Conservation (phyloP, 306 rosid genomes). For the Cucurbita ficifolia region DNA sequence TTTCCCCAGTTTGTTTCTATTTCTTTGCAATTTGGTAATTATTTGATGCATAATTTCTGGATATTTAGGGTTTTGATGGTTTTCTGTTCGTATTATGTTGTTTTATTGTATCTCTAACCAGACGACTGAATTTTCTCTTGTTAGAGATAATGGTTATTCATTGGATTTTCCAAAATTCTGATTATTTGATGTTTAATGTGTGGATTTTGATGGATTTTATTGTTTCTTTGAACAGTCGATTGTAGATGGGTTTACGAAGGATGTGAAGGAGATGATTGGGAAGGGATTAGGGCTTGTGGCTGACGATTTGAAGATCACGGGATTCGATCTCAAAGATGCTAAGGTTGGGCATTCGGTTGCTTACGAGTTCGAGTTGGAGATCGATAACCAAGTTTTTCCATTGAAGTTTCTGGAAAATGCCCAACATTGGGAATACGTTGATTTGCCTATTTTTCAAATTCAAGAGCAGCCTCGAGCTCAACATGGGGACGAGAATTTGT, state of each 20-base stretch:
- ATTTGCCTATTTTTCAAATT: slow-evolving; percentile 63
- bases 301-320: slow-evolving; percentile 53
- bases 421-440: slow-evolving; percentile 73
- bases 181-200: background rate
- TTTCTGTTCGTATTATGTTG: background rate
- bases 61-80: background rate
- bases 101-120: background rate
- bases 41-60: too few relatives aligned
- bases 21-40: background rate
- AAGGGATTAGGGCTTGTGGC: slow-evolving; percentile 56
- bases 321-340: slow-evolving; percentile 71
- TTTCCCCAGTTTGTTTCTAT: background rate
- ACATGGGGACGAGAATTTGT: slow-evolving; percentile 16
- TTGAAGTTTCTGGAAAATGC: slow-evolving; percentile 77
- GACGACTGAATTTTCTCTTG: background rate
- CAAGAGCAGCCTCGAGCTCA: slow-evolving; percentile 19
- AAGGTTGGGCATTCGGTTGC: slow-evolving; percentile 73
- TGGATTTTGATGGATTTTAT: background rate
- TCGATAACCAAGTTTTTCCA: slow-evolving; percentile 55
- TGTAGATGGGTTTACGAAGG: slow-evolving; percentile 22
- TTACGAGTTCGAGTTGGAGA: slow-evolving; percentile 68
- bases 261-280: slow-evolving; percentile 64
- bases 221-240: background rate
- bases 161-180: background rate
- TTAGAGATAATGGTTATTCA: background rate